Evolutionary conservation across 352 stramenopile genomes (phyloP), one percentile per base, ranked within the genome.

Genomic region (Globisporangium iwayamae): DNA sequence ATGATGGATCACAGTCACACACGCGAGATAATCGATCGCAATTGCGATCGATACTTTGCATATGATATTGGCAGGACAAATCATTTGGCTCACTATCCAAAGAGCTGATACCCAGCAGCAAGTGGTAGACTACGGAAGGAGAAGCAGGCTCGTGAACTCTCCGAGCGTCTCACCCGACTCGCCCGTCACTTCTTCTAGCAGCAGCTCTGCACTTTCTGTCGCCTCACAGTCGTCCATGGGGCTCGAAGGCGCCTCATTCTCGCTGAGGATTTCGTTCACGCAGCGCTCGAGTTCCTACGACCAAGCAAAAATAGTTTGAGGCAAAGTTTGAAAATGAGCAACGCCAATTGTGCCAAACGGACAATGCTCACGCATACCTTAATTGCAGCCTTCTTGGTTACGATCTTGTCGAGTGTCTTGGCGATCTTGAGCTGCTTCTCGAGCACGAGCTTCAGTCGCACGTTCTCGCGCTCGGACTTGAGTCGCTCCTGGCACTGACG

Each of bases 391-490:
- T 47, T 47, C 41, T 47, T 47, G 14, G 20, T 47, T 0, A 55
- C 16, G 13, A 55, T 22, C 4, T 47, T 52, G 56, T 80, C 74
- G 45, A 85, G 73, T 56, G 67, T 77, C 63, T 72, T 74, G n/a
- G 71, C 68, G 52, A 81, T 53, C 56, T 83, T 75, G 50, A 83
- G 69, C 64, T 85, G 76, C 1, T 70, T 72, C 55, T 84, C 78
- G 7, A 87, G 65, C 30, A 81, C 74, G 0, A 74, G 62, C 53
- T 47, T 47, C 2, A 47, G 41, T 1, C 77, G 69, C 18, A 76
- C 69, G 58, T 88, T 90, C 63, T 90, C 81, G 25, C 75, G 60
- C 59, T 88, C 76, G 2, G 75, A 64, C 54, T 88, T 79, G 25
- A 79, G 65, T 59, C 73, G 67, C 61, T 84, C 54, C 13, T 64